Evolutionary conservation across 23 red algal species (phyloP), one percentile per base, ranked within the genome.

Genomic region (Porphyridium purpureum): DNA sequence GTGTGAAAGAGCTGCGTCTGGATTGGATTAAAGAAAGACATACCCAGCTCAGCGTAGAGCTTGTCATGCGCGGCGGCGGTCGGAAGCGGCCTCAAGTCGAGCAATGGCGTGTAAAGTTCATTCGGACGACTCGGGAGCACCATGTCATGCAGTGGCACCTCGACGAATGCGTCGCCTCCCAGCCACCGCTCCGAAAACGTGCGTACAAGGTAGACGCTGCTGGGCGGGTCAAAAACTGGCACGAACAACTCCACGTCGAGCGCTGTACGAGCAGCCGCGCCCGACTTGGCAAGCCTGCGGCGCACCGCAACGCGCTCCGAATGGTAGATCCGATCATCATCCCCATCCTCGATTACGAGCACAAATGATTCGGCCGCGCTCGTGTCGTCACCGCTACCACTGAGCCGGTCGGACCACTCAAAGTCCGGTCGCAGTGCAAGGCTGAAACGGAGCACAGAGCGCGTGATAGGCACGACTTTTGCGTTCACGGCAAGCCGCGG

Each of bases 1-100:
- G 63, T 49, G 31, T 70, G 66, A 80, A 83, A 95, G 0, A 64
- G 21, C 50, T 95, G 88, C n/a, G 78, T 67, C 60, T 95, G 88
- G 5, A 95, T 26, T 5, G 65, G 51, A 30, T 66, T 81, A 8
- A 84, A 67, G n/a, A 74, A 44, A 49, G 54, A 8, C 17, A 35
- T 5, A 5, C 53, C 53, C 53, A 44, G 32, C 44, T 22, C 19
- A 22, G 19, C 44, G 44, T 4, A 5, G 44, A 34, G 7, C 23
- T 2, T 7, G 29, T 30, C 46, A 21, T 21, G 31, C 25, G 54
- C 46, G 22, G 41, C 41, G 3, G 49, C 55, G 15, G n/a, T 7
- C 31, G 5, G 36, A 4, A 67, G 58, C 21, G 44, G 72, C 21
- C 38, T 33, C 59, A 74, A 48, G 33, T 74, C 55, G 29, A 74